A percentile compares a stretch with the other conserved stretches of the same genome.
Evolutionary conservation across 257 asterid genomes (phyloP).

Genomic region (Lantana camara): DNA sequence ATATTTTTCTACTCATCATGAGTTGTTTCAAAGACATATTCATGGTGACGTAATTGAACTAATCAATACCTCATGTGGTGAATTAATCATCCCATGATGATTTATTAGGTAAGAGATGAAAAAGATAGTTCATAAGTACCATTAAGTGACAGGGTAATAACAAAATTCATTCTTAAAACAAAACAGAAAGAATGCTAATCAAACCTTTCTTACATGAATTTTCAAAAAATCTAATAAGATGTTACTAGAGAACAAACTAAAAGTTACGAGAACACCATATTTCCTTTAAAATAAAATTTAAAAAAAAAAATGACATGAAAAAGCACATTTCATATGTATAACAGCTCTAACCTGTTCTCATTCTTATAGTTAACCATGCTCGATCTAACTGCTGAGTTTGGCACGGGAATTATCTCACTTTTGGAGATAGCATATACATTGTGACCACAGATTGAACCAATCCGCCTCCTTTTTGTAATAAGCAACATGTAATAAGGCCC

Average conservation of each 20-base stretch:
- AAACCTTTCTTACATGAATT: neutral
- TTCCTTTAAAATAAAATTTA: conserved; percentile 15
- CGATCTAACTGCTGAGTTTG: conserved; percentile 65
- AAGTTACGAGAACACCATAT: conserved; percentile 9
- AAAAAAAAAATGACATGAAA: conserved; percentile 16
- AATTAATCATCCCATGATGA: no score
- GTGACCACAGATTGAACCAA: conserved; percentile 92
- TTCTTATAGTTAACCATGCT: conserved; percentile 57
- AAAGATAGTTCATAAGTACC: neutral
- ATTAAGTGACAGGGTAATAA: neutral
- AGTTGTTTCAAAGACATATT: no score
- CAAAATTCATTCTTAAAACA: conserved; percentile 1
- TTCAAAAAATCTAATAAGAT: neutral
- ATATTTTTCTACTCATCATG: no score
- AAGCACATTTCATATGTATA: conserved; percentile 22
- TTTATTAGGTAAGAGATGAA: neutral
- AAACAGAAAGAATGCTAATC: neutral
- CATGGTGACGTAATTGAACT: no score
- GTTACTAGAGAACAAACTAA: conserved; percentile 6
- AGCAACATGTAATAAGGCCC: conserved; percentile 96
- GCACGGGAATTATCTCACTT: conserved; percentile 81
- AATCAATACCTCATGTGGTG: no score
- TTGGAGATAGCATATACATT: conserved; percentile 73
- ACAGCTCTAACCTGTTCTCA: conserved; percentile 75
- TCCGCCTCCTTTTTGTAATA: conserved; percentile 85